Conservation (phyloP, 2,329 filamentous ascomycete genomes). For the Arthrobotrys musiformis region DNA sequence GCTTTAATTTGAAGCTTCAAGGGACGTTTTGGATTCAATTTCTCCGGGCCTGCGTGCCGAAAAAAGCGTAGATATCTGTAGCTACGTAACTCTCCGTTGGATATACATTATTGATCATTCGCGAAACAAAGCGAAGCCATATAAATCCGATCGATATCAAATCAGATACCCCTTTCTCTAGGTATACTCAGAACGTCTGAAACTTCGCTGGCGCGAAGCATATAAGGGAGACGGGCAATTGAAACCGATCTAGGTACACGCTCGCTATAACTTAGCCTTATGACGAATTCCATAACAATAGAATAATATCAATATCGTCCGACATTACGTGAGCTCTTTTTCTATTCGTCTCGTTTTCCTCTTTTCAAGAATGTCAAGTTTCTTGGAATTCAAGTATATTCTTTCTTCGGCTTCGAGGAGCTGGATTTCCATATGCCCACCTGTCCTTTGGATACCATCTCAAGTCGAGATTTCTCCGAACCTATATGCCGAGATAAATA, state of each 20-base stretch:
- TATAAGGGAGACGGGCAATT: not conserved
- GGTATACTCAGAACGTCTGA: not conserved
- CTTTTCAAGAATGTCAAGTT: not conserved
- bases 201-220: conserved; percentile 18
- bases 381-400: not conserved
- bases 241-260: conserved; percentile 2
- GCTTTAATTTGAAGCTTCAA: no score
- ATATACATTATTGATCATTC: not conserved
- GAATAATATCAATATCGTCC: not conserved
- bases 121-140: not conserved
- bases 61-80: no score
- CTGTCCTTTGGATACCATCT: not conserved
- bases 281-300: conserved; percentile 9
- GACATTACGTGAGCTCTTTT: conserved; percentile 3
- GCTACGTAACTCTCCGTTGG: not conserved
- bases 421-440: no score
- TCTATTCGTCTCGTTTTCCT: not conserved
- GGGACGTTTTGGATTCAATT: no score
- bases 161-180: not conserved
- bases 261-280: not conserved
- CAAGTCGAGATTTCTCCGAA: not conserved
- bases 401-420: no score
- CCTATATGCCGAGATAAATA: not conserved
- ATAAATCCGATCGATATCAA: not conserved
- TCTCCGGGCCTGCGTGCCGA: conserved; percentile 13